Percentiles rank a stretch among this genome's conserved stretches.
Conservation (phyloP, 495 filamentous ascomycete genomes). For the Bacidia gigantensis region DNA sequence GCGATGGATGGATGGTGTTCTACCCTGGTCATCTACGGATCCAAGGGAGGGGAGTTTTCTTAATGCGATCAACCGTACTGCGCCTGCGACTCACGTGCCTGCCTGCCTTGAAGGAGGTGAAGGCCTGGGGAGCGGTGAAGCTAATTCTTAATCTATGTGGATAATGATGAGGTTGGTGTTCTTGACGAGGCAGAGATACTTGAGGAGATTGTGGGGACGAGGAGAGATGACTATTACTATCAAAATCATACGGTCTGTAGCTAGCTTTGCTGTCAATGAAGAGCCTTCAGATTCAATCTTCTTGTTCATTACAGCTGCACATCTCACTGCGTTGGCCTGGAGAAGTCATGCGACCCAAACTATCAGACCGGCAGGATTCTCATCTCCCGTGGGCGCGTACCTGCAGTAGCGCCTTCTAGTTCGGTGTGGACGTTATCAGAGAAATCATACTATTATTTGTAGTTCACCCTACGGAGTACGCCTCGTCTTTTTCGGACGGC, state of each 20-base stretch:
- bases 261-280: neutral
- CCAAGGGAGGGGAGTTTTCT: neutral
- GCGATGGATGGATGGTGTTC: too few relatives aligned
- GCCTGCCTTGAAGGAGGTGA: neutral
- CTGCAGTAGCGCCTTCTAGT: constrained; percentile 11
- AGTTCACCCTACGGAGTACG: too few relatives aligned
- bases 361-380: neutral
- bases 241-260: neutral
- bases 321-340: neutral
- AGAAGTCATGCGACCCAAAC: neutral
- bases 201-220: neutral
- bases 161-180: neutral
- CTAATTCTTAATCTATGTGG: neutral
- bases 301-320: neutral
- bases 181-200: neutral
- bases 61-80: neutral
- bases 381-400: constrained; percentile 3
- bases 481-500: too few relatives aligned
- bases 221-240: neutral
- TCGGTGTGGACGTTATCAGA: too few relatives aligned
- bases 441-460: too few relatives aligned
- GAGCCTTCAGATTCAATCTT: neutral
- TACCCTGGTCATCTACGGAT: too few relatives aligned
- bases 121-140: neutral
- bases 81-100: neutral